Conservation (phyloP, 176 grass and related monocot species). For the maize (Zea mays) region DNA sequence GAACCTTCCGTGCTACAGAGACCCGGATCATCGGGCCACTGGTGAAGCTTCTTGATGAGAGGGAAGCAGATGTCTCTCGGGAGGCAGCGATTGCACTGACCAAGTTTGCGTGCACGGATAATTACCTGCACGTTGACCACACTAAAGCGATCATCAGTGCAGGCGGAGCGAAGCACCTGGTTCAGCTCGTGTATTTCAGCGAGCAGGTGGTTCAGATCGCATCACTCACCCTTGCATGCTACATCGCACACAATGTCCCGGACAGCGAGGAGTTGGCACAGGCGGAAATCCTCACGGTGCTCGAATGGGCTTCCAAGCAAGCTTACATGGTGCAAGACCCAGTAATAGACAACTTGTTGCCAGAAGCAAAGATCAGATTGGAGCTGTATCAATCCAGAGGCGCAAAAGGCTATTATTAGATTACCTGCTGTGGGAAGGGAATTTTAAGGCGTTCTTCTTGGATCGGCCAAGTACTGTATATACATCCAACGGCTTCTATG, state of each 20-base stretch:
- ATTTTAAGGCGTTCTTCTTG: constrained; percentile 46
- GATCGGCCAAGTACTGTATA: constrained; percentile 47
- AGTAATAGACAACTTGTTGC: constrained; percentile 62
- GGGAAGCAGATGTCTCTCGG: constrained; percentile 65
- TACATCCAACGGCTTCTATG: constrained; percentile 42
- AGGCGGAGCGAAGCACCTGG: constrained; percentile 79
- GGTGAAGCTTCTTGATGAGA: constrained; percentile 86
- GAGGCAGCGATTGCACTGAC: constrained; percentile 67
- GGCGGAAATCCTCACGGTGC: constrained; percentile 77
- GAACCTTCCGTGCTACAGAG: constrained; percentile 96
- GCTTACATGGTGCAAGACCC: constrained; percentile 79
- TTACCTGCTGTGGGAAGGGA: constrained; percentile 41
- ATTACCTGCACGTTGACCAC: constrained; percentile 85
- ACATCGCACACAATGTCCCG: constrained; percentile 79
- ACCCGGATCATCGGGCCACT: constrained; percentile 83
- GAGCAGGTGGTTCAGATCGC: constrained; percentile 86
- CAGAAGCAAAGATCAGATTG: constrained; percentile 83
- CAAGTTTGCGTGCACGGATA: constrained; percentile 76
- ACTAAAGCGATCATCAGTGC: constrained; percentile 80
- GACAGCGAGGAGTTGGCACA: constrained; percentile 90
- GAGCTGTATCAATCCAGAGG: constrained; percentile 90
- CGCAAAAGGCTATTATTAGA: constrained; percentile 73
- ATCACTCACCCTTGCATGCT: constrained; percentile 70
- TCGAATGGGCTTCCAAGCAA: constrained; percentile 95
- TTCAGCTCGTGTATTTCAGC: constrained; percentile 90